Evolutionary conservation across 2,329 filamentous ascomycete genomes (phyloP).

Genomic region (Rhinocladiella similis): DNA sequence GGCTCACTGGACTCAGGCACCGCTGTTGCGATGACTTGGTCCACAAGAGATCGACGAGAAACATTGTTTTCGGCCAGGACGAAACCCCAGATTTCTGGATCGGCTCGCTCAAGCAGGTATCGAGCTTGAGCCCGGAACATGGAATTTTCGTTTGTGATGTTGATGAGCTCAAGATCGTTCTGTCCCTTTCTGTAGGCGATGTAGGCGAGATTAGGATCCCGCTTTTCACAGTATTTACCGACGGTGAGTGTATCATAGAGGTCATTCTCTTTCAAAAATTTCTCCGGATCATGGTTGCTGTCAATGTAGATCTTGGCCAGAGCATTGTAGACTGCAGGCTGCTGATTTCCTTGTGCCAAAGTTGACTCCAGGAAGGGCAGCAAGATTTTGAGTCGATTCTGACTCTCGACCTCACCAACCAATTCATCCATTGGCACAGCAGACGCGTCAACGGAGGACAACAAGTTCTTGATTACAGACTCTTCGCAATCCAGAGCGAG

Average conservation of each 20-base stretch:
- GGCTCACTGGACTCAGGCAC: slow-evolving; percentile 92
- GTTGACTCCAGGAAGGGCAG: slow-evolving; percentile 95
- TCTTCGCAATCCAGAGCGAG: slow-evolving; percentile 98
- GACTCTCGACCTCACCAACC: slow-evolving; percentile 88
- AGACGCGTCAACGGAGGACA: slow-evolving; percentile 78
- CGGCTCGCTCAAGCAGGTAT: slow-evolving; percentile 87
- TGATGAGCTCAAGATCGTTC: slow-evolving; percentile 95
- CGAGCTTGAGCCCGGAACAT: slow-evolving; percentile 99
- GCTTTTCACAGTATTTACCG: slow-evolving; percentile 98
- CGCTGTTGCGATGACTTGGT: slow-evolving; percentile 93
- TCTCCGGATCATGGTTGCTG: slow-evolving; percentile 96
- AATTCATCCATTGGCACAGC: slow-evolving; percentile 93
- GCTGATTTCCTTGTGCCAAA: slow-evolving; percentile 84
- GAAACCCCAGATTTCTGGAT: slow-evolving; percentile 89
- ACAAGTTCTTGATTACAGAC: slow-evolving; percentile 87
- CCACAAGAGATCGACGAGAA: slow-evolving; percentile 87
- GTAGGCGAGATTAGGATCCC: slow-evolving; percentile 91
- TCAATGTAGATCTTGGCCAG: slow-evolving; percentile 98
- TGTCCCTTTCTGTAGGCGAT: slow-evolving; percentile 96
- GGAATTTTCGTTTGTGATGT: slow-evolving; percentile 98
- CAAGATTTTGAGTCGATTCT: slow-evolving; percentile 92
- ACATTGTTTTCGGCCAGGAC: slow-evolving; percentile 95
- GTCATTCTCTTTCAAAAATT: slow-evolving; percentile 96
- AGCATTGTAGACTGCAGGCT: slow-evolving; percentile 95
- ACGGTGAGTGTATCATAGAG: slow-evolving; percentile 90